phyloP scores from a whole-genome alignment of 2,329 filamentous ascomycete genomes.

The Calonectria pseudoturangicola region DNA sequence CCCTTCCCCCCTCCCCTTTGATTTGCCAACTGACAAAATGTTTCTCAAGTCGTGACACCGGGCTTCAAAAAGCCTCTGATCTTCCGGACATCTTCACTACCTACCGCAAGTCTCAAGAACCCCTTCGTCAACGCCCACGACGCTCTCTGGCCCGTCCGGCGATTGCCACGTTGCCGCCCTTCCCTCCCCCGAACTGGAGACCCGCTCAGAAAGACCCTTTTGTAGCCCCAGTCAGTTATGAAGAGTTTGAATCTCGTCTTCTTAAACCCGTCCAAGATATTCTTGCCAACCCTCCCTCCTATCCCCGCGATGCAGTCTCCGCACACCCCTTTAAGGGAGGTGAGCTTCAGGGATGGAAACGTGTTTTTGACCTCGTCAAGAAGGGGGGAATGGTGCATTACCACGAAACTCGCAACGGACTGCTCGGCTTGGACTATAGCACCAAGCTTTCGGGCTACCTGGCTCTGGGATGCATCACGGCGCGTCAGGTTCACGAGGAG shows the following conservation, averaged over 20 bases:
- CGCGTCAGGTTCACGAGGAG: constrained; percentile 82
- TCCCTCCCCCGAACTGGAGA: constrained; percentile 70
- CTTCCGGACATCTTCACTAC: constrained; percentile 85
- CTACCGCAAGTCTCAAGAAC: constrained; percentile 84
- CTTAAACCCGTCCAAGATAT: constrained; percentile 73
- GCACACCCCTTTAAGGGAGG: constrained; percentile 82
- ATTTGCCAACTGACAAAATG: constrained; percentile 41
- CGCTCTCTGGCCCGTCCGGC: constrained; percentile 71
- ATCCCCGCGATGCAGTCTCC: constrained; percentile 72
- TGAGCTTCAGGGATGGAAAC: constrained; percentile 74
- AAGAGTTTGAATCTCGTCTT: constrained; percentile 72
- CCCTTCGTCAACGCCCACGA: constrained; percentile 79
- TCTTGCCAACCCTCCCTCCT: constrained; percentile 70
- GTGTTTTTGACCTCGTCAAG: constrained; percentile 76
- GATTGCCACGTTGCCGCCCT: constrained; percentile 71
- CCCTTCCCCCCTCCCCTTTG: neutral
- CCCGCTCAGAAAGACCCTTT: constrained; percentile 79
- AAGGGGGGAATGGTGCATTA: constrained; percentile 78
- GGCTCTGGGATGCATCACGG: constrained; percentile 82
- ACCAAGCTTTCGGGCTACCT: constrained; percentile 86
- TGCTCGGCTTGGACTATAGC: constrained; percentile 82
- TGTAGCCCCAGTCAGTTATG: constrained; percentile 73
- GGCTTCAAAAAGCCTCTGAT: constrained; percentile 73
- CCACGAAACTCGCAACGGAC: constrained; percentile 82
- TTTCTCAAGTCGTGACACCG: constrained; percentile 76